Percentiles rank a stretch among this genome's conserved stretches.
phyloP scores from a whole-genome alignment of 2,329 filamentous ascomycete species.

The Bipolaris victoriae region DNA sequence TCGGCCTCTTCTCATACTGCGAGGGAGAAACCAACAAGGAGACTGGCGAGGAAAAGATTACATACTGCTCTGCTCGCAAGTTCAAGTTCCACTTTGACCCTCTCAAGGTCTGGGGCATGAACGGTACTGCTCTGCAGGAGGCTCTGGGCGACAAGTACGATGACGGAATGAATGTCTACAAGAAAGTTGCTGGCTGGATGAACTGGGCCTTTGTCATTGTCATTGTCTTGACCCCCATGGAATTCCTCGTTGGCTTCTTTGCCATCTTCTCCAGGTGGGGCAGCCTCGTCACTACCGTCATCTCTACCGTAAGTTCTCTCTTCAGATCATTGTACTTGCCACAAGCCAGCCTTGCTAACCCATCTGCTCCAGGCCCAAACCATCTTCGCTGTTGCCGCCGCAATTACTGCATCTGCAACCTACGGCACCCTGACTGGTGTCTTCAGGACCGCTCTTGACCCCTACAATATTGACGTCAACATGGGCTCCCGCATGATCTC shows the following conservation, averaged over 20 bases:
- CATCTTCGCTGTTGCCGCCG: slow-evolving; percentile 67
- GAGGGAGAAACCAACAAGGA: slow-evolving; percentile 63
- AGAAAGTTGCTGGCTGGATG: slow-evolving; percentile 78
- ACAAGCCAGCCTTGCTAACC: slow-evolving; percentile 22
- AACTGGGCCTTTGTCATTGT: slow-evolving; percentile 80
- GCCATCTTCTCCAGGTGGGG: slow-evolving; percentile 83
- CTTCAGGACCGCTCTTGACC: slow-evolving; percentile 69
- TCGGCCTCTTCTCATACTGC: slow-evolving; percentile 91
- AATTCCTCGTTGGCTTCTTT: slow-evolving; percentile 79
- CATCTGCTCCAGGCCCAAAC: slow-evolving; percentile 52
- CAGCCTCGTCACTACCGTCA: slow-evolving; percentile 80
- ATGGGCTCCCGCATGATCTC: slow-evolving; percentile 74
- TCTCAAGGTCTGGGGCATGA: slow-evolving; percentile 69
- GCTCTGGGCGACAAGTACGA: slow-evolving; percentile 70
- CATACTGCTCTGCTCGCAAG: slow-evolving; percentile 71
- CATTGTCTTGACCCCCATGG: slow-evolving; percentile 70
- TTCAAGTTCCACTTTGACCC: slow-evolving; percentile 79
- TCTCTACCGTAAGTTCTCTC: slow-evolving; percentile 66
- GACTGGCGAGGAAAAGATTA: slow-evolving; percentile 53
- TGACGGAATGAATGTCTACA: slow-evolving; percentile 74
- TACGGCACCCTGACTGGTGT: slow-evolving; percentile 72
- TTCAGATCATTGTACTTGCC: slow-evolving; percentile 44
- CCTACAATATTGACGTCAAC: slow-evolving; percentile 71
- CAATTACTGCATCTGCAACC: slow-evolving; percentile 75
- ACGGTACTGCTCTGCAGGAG: slow-evolving; percentile 58